Evolutionary conservation across 1,284 basidiomycete genomes (phyloP).

Genomic region (Leccinum griseonigrum): DNA sequence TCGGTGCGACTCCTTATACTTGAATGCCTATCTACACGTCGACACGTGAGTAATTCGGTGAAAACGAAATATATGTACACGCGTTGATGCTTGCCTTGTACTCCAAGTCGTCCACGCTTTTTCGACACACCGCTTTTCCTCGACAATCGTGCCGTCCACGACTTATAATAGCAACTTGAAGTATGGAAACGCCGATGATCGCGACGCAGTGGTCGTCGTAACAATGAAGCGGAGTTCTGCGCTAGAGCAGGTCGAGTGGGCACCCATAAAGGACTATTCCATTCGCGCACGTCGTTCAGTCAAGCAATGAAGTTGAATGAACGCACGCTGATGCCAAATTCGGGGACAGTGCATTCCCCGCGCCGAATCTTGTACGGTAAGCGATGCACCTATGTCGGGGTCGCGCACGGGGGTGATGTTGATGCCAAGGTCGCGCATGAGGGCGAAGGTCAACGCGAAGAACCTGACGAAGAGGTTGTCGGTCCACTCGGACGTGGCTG

Average conservation of each 20-base stretch:
- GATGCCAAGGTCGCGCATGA: slow-evolving; percentile 96
- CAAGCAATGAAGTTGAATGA: no score
- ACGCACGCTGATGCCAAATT: slow-evolving; percentile 61
- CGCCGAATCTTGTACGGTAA: slow-evolving; percentile 89
- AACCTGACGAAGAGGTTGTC: slow-evolving; percentile 93
- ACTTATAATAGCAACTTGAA: slow-evolving; percentile 55
- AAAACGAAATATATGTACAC: not conserved
- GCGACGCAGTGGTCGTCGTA: slow-evolving; percentile 99
- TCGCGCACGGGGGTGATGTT: slow-evolving; percentile 73
- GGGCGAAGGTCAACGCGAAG: slow-evolving; percentile 92
- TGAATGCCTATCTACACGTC: slow-evolving; percentile 78
- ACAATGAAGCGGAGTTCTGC: slow-evolving; percentile 82
- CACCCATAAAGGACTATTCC: slow-evolving; percentile 90
- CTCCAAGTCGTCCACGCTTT: slow-evolving; percentile 98
- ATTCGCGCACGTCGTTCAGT: slow-evolving; percentile 86
- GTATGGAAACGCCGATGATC: slow-evolving; percentile 86
- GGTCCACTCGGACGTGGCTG: slow-evolving; percentile 89
- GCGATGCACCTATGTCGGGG: slow-evolving; percentile 53
- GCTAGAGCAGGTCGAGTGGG: slow-evolving; percentile 59
- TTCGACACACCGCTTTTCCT: slow-evolving; percentile 97
- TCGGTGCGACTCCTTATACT: slow-evolving; percentile 71
- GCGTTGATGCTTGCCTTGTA: slow-evolving; percentile 64
- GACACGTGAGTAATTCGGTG: not conserved
- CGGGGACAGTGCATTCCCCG: slow-evolving; percentile 77
- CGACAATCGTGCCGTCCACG: slow-evolving; percentile 75